phyloP scores from a whole-genome alignment of 2,329 filamentous ascomycete genomes.

The Cordyceps cateniannulata region DNA sequence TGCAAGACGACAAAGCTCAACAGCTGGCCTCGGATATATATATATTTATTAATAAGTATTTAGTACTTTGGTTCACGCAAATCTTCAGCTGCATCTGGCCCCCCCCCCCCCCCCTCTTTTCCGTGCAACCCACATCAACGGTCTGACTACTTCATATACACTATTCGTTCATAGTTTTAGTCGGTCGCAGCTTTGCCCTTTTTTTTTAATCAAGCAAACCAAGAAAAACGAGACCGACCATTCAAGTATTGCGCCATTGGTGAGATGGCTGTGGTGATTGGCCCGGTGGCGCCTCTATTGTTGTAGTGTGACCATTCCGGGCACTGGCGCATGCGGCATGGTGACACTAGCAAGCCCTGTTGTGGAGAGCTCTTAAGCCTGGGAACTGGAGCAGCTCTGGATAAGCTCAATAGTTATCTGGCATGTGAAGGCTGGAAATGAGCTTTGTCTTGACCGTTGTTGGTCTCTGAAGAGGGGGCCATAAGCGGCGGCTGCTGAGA shows the following conservation, averaged over 20 bases:
- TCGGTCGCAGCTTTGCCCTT: too few relatives aligned
- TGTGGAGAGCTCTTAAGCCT: background rate
- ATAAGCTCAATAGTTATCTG: background rate
- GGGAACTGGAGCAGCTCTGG: too few relatives aligned
- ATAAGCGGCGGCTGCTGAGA: too few relatives aligned
- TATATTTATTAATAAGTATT: background rate
- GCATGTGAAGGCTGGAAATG: too few relatives aligned
- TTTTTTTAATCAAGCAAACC: too few relatives aligned
- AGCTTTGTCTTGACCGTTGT: too few relatives aligned
- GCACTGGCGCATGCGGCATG: constrained; percentile 8
- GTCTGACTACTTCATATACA: background rate
- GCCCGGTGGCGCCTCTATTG: background rate
- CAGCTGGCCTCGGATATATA: background rate
- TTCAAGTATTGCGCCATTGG: constrained; percentile 6
- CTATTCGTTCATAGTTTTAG: background rate
- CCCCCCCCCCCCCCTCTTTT: background rate
- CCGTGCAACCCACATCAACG: background rate
- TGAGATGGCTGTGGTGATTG: constrained; percentile 5
- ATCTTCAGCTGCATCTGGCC: background rate
- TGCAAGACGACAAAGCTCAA: too few relatives aligned
- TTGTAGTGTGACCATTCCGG: background rate
- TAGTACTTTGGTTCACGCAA: background rate
- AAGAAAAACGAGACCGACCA: background rate
- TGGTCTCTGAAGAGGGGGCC: too few relatives aligned
- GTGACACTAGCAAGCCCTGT: background rate